phyloP scores from a whole-genome alignment of 2,329 filamentous ascomycete species.

The Aureobasidium lini region DNA sequence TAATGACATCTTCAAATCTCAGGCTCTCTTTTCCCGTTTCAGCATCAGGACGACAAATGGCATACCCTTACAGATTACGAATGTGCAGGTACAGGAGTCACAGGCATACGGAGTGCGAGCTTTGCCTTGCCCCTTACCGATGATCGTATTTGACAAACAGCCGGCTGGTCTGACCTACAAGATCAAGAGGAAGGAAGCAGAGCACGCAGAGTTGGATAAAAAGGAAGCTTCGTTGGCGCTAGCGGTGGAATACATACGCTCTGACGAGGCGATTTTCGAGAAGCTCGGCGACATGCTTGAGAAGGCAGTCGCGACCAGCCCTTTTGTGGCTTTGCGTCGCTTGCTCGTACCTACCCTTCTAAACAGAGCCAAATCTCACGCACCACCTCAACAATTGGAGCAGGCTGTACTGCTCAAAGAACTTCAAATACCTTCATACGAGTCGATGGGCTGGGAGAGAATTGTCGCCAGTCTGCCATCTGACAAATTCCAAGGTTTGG shows the following conservation, averaged over 20 bases:
- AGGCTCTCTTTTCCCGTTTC: slow-evolving; percentile 77
- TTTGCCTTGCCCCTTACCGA: slow-evolving; percentile 35
- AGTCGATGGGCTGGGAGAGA: slow-evolving; percentile 47
- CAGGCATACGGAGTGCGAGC: slow-evolving; percentile 60
- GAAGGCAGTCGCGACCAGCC: slow-evolving; percentile 39
- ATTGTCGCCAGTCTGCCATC: slow-evolving; percentile 45
- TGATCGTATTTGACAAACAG: slow-evolving; percentile 71
- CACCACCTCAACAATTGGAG: slow-evolving; percentile 46
- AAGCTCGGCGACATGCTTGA: slow-evolving; percentile 41
- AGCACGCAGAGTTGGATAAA: slow-evolving; percentile 20
- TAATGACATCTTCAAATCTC: slow-evolving; percentile 86
- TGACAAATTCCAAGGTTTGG: slow-evolving; percentile 36
- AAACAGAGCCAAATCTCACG: slow-evolving; percentile 37
- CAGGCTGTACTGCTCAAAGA: slow-evolving; percentile 47
- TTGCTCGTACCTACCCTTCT: slow-evolving; percentile 47
- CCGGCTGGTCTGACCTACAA: slow-evolving; percentile 76
- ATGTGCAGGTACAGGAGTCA: slow-evolving; percentile 63
- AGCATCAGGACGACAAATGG: slow-evolving; percentile 74
- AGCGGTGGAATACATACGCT: slow-evolving; percentile 64
- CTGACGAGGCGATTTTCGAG: slow-evolving; percentile 63
- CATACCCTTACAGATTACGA: slow-evolving; percentile 66
- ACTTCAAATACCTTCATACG: slow-evolving; percentile 44
- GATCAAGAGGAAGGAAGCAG: slow-evolving; percentile 51
- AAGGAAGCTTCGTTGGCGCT: slow-evolving; percentile 51
- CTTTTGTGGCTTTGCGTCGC: slow-evolving; percentile 39